Base-by-base conservation (phyloP, 768 basidiomycete genomes). In the Chiua virens region DNA sequence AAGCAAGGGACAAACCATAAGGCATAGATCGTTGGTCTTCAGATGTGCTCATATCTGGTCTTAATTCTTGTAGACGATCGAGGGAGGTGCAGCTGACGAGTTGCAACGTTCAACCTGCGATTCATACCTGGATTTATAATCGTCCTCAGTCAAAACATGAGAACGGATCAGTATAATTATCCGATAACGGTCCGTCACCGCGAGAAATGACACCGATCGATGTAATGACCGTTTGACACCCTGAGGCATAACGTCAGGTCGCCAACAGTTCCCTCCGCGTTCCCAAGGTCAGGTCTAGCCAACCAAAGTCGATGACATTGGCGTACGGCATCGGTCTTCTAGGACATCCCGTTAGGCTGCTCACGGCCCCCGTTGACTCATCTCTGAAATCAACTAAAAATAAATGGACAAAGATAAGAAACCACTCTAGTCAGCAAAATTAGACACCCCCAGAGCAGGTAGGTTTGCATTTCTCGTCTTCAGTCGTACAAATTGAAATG, bases 11-110 rank as follows among this genome's bases (percentile, higher is more conserved):
- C 44, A 17, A 42, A 58, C 57, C 57, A 41, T 58, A 58, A 21
- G 56, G 51, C 56, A 58, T 58, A 21, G 51, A 50, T 32, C 32
- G 50, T 38, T 53, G 55, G 15, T 40, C 9, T 27, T 38, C 3
- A 10, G 46, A 13, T 47, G 46, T 17, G 55, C 57, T 58, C 28
- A 40, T 22, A 53, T 32, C 27, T 41, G 20, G 27, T 46, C 18
- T 5, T 22, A 45, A 21, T 25, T 28, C n/a, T 5, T 34, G 13
- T 27, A 6, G 13, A 39, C 34, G n/a, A n/a, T 44, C 30, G 35
- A 25, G 39, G 35, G 28, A 17, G 36, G 28, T 38, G 18, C 10
- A 8, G 13, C 18, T 14, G 42, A 23, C 8, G 18, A 27, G 30
- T 13, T 39, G 42, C 13, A 3, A 30, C 30, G 30, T 30, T 30